Conservation (phyloP, 2,329 filamentous ascomycete genomes). For the Aspergillus clavatus region DNA sequence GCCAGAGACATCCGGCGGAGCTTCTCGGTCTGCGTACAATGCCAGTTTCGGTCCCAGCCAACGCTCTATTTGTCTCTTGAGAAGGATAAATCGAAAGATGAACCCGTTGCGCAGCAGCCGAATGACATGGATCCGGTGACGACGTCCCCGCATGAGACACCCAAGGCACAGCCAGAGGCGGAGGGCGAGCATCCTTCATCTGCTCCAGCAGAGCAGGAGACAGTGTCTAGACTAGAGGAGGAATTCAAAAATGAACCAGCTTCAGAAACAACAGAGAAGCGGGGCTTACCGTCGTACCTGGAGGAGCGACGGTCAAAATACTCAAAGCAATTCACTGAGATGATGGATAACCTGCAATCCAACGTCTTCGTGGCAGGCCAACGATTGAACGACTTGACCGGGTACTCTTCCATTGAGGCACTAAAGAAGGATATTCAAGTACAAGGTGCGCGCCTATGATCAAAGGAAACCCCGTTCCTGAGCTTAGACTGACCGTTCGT, state of each 20-base stretch:
- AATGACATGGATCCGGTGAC: slow-evolving; percentile 21
- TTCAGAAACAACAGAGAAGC: slow-evolving; percentile 3
- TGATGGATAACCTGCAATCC: slow-evolving; percentile 87
- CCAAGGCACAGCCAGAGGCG: slow-evolving; percentile 16
- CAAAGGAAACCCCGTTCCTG: neutral
- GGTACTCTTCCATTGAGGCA: slow-evolving; percentile 84
- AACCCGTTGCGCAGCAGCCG: slow-evolving; percentile 15
- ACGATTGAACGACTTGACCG: slow-evolving; percentile 88
- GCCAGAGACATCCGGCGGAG: slow-evolving; percentile 20
- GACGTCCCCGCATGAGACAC: slow-evolving; percentile 12
- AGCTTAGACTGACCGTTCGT: slow-evolving; percentile 3
- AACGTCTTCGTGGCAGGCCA: slow-evolving; percentile 81
- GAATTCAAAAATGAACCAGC: slow-evolving; percentile 7
- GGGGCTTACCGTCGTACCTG: slow-evolving; percentile 32
- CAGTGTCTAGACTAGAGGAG: slow-evolving; percentile 7
- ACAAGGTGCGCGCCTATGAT: slow-evolving; percentile 49
- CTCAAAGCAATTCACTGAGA: slow-evolving; percentile 58
- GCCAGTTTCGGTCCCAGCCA: slow-evolving; percentile 35
- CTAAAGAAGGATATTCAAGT: slow-evolving; percentile 72
- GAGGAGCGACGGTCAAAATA: slow-evolving; percentile 51
- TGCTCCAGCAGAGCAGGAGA: slow-evolving; percentile 12
- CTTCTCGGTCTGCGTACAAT: slow-evolving; percentile 42
- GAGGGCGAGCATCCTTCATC: slow-evolving; percentile 15
- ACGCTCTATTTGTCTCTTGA: slow-evolving; percentile 23
- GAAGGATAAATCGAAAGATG: slow-evolving; percentile 14